These are phyloP conservation scores for Apodospora peruviana DNA, from an alignment of 495 filamentous ascomycete species.

Conservation along the genomic window DNA sequence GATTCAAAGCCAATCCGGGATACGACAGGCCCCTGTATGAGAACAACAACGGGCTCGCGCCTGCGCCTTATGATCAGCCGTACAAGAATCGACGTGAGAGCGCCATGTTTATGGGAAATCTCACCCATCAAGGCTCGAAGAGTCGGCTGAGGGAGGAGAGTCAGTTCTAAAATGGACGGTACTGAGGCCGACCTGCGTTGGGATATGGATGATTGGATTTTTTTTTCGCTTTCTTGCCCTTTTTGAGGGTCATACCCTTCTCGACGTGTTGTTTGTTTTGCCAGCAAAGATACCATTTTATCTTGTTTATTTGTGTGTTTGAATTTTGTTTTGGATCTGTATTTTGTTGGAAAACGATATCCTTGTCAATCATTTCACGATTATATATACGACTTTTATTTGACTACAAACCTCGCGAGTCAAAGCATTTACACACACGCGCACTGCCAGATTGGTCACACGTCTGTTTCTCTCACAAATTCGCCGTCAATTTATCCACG, in stretches of 20 bases:
- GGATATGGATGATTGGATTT: no score
- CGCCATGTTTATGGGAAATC: constrained; percentile 40
- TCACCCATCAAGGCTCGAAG: constrained; percentile 40
- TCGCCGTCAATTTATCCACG: no score
- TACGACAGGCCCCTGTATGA: constrained; percentile 41
- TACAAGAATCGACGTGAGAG: constrained; percentile 41
- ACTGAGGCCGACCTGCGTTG: no score
- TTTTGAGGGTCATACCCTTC: constrained; percentile 11
- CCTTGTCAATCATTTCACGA: not conserved
- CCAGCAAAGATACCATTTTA: constrained; percentile 7
- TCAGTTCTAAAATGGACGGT: constrained; percentile 15
- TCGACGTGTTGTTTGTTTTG: constrained; percentile 3
- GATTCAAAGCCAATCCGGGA: constrained; percentile 16
- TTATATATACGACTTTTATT: constrained; percentile 2
- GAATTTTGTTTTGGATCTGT: not conserved
- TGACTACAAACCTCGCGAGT: not conserved
- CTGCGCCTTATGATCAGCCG: constrained; percentile 36
- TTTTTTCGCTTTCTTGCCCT: constrained; percentile 4
- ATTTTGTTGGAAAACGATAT: not conserved
- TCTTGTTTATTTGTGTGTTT: not conserved
- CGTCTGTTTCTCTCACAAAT: no score
- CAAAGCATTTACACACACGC: no score
- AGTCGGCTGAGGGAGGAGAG: constrained; percentile 42
- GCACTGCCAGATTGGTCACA: no score
- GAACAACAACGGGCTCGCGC: constrained; percentile 25